Evolutionary conservation across 169 alveolate genomes (phyloP).

Genomic region (Nephromyces sp.): DNA sequence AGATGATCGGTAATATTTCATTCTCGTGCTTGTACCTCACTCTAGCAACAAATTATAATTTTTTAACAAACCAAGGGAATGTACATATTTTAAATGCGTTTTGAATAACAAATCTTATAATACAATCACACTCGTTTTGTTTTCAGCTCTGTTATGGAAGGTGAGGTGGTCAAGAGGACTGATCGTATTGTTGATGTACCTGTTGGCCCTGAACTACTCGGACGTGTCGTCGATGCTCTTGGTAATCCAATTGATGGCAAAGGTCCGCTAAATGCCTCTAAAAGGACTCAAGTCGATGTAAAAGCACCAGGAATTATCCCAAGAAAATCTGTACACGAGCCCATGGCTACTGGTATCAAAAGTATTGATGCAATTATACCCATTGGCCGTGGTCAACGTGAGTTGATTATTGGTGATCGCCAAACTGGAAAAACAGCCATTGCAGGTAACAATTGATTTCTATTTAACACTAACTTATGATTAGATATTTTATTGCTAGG

Average conservation of each 20-base stretch:
- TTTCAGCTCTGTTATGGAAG: conserved; percentile 82
- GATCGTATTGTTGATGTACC: conserved; percentile 92
- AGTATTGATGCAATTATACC: conserved; percentile 95
- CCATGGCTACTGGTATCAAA: conserved; percentile 84
- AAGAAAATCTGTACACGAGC: conserved; percentile 91
- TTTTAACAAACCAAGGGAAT: no score
- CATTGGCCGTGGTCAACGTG: conserved; percentile 97
- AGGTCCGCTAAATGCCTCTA: conserved; percentile 74
- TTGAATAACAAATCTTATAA: no score
- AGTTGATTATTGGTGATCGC: conserved; percentile 94
- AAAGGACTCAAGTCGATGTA: conserved; percentile 84
- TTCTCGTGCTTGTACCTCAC: no score
- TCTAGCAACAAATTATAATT: no score
- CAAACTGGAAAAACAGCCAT: conserved; percentile 96
- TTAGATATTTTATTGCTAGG: neutral
- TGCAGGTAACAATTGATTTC: conserved; percentile 48
- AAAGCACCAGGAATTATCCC: conserved; percentile 97
- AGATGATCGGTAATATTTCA: conserved; percentile 79
- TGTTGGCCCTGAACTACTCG: conserved; percentile 88
- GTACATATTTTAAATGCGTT: no score
- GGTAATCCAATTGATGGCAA: conserved; percentile 94
- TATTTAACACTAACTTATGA: neutral
- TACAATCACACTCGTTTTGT: neutral
- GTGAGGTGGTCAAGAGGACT: conserved; percentile 81
- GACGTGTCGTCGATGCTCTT: conserved; percentile 93